phyloP scores from a whole-genome alignment of 2,329 filamentous ascomycete genomes.

The Pseudogymnoascus sp. region DNA sequence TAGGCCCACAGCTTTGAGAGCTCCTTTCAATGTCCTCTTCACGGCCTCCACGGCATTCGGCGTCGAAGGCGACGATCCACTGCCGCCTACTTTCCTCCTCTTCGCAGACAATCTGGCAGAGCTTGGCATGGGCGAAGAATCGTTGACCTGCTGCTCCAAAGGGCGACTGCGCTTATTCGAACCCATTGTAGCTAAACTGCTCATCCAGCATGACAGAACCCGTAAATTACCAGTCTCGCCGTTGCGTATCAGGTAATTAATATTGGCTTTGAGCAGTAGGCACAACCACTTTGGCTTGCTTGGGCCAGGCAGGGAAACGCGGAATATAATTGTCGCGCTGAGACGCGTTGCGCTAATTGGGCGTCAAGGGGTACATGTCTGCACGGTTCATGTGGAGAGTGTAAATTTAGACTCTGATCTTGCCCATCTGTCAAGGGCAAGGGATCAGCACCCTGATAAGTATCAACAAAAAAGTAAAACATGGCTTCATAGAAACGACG shows the following conservation, averaged over 20 bases:
- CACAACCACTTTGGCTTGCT: not conserved
- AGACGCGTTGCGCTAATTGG: conserved; percentile 4
- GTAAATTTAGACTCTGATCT: not conserved
- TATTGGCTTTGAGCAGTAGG: not conserved
- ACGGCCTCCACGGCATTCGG: conserved; percentile 17
- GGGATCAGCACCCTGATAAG: conserved; percentile 1
- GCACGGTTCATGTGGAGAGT: not conserved
- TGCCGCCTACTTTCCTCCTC: conserved; percentile 12
- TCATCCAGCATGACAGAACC: not conserved
- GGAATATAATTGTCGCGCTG: conserved; percentile 3
- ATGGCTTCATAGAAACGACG: not conserved
- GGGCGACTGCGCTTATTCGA: not conserved
- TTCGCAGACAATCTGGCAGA: conserved; percentile 12
- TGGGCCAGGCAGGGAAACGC: not conserved
- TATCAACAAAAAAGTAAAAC: not conserved
- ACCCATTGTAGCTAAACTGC: not conserved
- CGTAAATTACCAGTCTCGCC: not conserved
- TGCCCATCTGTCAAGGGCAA: not conserved
- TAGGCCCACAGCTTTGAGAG: not conserved
- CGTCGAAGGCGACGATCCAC: conserved; percentile 17
- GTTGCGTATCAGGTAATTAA: not conserved
- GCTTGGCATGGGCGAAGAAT: conserved; percentile 3
- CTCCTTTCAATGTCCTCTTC: conserved; percentile 17
- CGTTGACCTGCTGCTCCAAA: conserved; percentile 2
- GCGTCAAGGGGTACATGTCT: not conserved